Evolutionary conservation across 257 asterid species (phyloP).

Genomic region (Lavandula angustifolia): DNA sequence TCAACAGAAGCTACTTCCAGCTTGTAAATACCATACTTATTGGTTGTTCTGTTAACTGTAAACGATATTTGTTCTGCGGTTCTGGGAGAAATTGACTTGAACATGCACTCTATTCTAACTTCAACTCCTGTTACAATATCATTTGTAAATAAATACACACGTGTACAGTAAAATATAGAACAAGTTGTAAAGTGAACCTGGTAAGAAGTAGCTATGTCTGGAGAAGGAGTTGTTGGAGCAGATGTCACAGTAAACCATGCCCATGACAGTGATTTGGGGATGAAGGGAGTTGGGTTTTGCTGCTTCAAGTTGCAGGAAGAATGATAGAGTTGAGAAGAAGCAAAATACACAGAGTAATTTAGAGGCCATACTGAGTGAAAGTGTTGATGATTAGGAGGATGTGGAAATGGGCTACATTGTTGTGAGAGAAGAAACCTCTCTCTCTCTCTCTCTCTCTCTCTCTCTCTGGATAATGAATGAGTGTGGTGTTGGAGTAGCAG

Average conservation of each 20-base stretch:
- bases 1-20: constrained; percentile 75
- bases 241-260: constrained; percentile 92
- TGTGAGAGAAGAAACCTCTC: constrained; percentile 28
- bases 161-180: too few relatives aligned
- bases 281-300: constrained; percentile 34
- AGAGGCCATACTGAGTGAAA: constrained; percentile 39
- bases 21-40: constrained; percentile 74
- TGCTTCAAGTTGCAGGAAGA: constrained; percentile 34
- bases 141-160: too few relatives aligned
- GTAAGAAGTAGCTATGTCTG: constrained; percentile 87
- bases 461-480: constrained; percentile 40
- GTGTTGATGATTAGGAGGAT: neutral
- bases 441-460: constrained; percentile 29
- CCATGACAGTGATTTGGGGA: constrained; percentile 87
- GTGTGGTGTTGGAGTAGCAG: constrained; percentile 35
- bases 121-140: constrained; percentile 59
- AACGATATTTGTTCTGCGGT: constrained; percentile 68
- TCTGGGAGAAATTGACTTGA: constrained; percentile 76
- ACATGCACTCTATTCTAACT: constrained; percentile 81
- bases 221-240: constrained; percentile 93
- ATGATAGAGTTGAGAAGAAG: constrained; percentile 36
- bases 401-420: constrained; percentile 27
- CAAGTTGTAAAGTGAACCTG: too few relatives aligned
- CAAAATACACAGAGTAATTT: constrained; percentile 34
- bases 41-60: constrained; percentile 80